Evolutionary conservation across 176 grass and related monocot genomes (phyloP).

Genomic region (Zizania latifolia): DNA sequence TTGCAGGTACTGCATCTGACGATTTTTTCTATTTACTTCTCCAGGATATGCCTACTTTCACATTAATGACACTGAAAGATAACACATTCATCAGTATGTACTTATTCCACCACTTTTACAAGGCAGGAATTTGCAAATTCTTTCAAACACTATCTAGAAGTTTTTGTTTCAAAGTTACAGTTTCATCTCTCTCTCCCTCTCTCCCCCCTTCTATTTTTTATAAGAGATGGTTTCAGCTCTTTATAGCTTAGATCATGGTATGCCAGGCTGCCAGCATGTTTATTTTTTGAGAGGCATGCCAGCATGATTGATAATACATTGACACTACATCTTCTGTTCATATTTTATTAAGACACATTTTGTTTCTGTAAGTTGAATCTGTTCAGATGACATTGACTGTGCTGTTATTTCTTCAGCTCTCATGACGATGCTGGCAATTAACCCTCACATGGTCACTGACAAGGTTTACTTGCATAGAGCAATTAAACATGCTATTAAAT

Average conservation of each 20-base stretch:
- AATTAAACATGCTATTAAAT: constrained; percentile 58
- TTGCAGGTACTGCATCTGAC: constrained; percentile 57
- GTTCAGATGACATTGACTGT: background rate
- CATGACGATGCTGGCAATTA: constrained; percentile 57
- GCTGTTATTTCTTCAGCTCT: constrained; percentile 51
- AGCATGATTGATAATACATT: background rate
- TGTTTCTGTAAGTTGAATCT: constrained; percentile 2
- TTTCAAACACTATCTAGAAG: background rate
- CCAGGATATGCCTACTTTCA: background rate
- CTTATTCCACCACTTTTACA: background rate
- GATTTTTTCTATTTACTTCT: background rate
- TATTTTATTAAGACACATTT: background rate
- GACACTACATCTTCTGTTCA: background rate
- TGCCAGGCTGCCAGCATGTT: too few relatives aligned
- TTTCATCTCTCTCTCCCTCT: background rate
- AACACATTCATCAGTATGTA: background rate
- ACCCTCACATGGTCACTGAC: constrained; percentile 51
- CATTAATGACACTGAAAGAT: background rate
- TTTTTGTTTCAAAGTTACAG: background rate
- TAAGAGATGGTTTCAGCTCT: background rate
- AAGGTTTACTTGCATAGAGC: constrained; percentile 56
- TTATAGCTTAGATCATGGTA: background rate
- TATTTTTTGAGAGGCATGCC: too few relatives aligned
- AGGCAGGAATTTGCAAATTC: background rate
- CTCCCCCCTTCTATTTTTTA: too few relatives aligned